Percentiles rank a stretch among this genome's conserved stretches.
Evolutionary conservation across 352 stramenopile species (phyloP).

Genomic region (Phytopythium helicoides): DNA sequence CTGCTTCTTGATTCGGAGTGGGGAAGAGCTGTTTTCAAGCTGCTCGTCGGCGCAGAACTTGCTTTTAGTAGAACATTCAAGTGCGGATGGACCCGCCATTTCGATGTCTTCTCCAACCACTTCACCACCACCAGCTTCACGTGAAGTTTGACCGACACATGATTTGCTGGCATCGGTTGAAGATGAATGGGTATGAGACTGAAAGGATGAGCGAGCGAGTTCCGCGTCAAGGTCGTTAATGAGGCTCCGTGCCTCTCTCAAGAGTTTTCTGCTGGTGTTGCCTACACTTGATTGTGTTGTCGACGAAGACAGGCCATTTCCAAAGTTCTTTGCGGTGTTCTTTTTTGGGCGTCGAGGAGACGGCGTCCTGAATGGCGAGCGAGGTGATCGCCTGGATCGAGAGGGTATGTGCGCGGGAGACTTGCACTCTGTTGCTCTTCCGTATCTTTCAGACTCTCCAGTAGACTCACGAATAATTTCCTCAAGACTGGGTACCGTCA

Average conservation of each 20-base stretch:
- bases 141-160: too few species aligned
- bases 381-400: background rate
- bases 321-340: background rate
- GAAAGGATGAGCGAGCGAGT: background rate
- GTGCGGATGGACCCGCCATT: too few species aligned
- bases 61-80: too few species aligned
- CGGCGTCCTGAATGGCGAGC: background rate
- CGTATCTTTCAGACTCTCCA: too few species aligned
- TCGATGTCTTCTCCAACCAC: too few species aligned
- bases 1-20: background rate
- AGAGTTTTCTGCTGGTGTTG: background rate
- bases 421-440: background rate
- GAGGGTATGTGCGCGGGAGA: background rate
- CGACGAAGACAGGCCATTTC: too few species aligned
- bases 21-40: background rate
- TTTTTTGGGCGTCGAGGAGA: background rate
- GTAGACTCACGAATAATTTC: too few species aligned
- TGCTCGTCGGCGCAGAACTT: too few species aligned
- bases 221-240: slow-evolving; percentile 9
- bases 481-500: too few species aligned
- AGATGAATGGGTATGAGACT: background rate
- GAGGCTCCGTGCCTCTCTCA: slow-evolving; percentile 4
- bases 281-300: background rate
- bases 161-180: background rate
- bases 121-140: too few species aligned